phyloP scores from a whole-genome alignment of 1,139 yeast genomes.

The Blastobotrys aristatus region DNA sequence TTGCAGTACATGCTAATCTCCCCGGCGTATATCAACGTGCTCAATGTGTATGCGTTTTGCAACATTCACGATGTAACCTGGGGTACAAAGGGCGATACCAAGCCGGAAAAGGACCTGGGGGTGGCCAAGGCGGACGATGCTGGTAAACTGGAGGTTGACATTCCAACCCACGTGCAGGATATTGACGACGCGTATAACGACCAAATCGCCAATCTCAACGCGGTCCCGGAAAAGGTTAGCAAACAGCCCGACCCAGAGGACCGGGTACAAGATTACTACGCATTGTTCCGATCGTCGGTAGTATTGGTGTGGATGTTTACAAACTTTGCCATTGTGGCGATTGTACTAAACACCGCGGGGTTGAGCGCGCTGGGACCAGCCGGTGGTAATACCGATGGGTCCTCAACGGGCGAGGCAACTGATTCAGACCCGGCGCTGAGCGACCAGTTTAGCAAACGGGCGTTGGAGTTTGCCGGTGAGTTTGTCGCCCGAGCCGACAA shows the following conservation, averaged over 20 bases:
- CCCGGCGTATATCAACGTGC: constrained; percentile 71
- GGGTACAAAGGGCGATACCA: constrained; percentile 78
- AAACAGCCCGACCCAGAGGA: constrained; percentile 23
- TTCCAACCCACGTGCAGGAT: constrained; percentile 60
- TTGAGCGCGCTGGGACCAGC: constrained; percentile 29
- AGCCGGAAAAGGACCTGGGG: constrained; percentile 59
- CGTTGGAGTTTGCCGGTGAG: not conserved
- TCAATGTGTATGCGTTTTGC: constrained; percentile 80
- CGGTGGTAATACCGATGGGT: not conserved
- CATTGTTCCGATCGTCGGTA: constrained; percentile 69
- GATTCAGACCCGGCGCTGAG: not conserved
- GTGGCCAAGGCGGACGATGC: constrained; percentile 54
- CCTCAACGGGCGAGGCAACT: constrained; percentile 17
- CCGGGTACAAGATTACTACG: constrained; percentile 54
- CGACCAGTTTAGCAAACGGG: constrained; percentile 18
- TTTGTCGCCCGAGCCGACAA: constrained; percentile 16
- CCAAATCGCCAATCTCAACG: constrained; percentile 27
- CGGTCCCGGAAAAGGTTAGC: constrained; percentile 28
- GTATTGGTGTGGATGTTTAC: constrained; percentile 76
- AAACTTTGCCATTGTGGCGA: constrained; percentile 59
- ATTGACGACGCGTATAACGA: constrained; percentile 55
- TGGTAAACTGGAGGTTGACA: constrained; percentile 55
- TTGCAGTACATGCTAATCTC: constrained; percentile 64
- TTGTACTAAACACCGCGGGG: constrained; percentile 69
- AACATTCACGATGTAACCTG: constrained; percentile 82